Conservation (phyloP, 768 basidiomycete species). For the Amanita jacksonii region DNA sequence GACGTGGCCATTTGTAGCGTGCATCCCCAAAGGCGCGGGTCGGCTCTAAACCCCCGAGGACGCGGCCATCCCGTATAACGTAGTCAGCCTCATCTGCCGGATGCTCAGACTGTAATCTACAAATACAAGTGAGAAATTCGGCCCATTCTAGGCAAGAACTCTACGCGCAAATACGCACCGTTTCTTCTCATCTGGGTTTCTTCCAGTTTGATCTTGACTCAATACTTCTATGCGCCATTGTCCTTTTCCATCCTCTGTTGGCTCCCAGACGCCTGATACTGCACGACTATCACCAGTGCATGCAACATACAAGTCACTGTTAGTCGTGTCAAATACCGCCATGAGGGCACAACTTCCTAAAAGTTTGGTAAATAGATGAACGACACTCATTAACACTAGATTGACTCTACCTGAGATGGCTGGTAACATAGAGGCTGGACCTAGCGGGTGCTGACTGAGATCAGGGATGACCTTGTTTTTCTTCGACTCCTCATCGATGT, state of each 20-base stretch:
- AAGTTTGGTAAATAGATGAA: constrained; percentile 8
- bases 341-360: constrained; percentile 86
- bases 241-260: constrained; percentile 51
- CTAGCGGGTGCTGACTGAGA: constrained; percentile 61
- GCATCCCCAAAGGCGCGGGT: constrained; percentile 84
- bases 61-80: constrained; percentile 72
- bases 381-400: constrained; percentile 11
- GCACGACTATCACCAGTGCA: constrained; percentile 92
- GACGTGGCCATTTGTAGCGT: constrained; percentile 78
- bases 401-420: constrained; percentile 60
- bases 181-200: constrained; percentile 75
- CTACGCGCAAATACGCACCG: constrained; percentile 40
- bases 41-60: constrained; percentile 85
- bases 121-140: too few species aligned
- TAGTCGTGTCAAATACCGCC: constrained; percentile 78
- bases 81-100: constrained; percentile 62
- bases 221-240: constrained; percentile 91
- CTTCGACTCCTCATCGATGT: constrained; percentile 39
- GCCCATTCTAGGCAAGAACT: neutral
- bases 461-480: constrained; percentile 51
- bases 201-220: constrained; percentile 92
- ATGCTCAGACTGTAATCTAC: constrained; percentile 75
- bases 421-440: constrained; percentile 64
- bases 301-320: constrained; percentile 80
- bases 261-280: constrained; percentile 88